Evolutionary conservation across 345 rosid genomes (phyloP).

Genomic region (Arabis alpina): DNA sequence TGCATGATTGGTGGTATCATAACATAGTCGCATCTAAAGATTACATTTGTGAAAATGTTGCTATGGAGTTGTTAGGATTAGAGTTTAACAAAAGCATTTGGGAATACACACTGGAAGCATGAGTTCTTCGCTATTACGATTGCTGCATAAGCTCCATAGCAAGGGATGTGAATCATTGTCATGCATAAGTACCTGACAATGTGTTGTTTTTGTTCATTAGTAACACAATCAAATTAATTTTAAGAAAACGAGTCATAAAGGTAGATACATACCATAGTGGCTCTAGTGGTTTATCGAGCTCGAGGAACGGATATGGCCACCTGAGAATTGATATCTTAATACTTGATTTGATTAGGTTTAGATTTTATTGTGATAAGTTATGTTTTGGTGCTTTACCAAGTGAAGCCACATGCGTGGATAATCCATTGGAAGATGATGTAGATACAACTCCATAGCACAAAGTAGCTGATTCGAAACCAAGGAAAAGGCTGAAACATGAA

Average conservation of each 20-base stretch:
- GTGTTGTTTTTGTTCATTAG: not conserved
- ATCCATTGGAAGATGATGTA: slow-evolving; percentile 86
- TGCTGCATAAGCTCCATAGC: slow-evolving; percentile 65
- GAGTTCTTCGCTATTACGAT: slow-evolving; percentile 57
- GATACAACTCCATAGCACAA: slow-evolving; percentile 75
- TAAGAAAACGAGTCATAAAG: not conserved
- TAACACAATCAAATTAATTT: not conserved
- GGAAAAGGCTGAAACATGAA: slow-evolving; percentile 62
- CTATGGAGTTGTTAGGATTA: not conserved
- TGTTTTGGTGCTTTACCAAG: slow-evolving; percentile 55
- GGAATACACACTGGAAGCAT: slow-evolving; percentile 54
- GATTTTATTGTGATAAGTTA: too few relatives aligned
- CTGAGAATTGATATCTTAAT: slow-evolving; percentile 40
- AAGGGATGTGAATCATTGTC: slow-evolving; percentile 71
- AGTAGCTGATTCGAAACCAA: slow-evolving; percentile 84
- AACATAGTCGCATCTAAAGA: too few relatives aligned
- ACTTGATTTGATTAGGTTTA: not conserved
- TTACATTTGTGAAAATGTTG: not conserved
- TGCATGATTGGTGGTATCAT: too few relatives aligned
- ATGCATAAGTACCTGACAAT: slow-evolving; percentile 62
- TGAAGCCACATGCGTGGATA: slow-evolving; percentile 76
- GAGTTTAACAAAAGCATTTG: slow-evolving; percentile 45
- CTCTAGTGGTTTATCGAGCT: slow-evolving; percentile 67
- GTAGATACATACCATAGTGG: slow-evolving; percentile 60
- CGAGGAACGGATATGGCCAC: slow-evolving; percentile 96